A percentile compares a stretch with the other conserved stretches of the same genome.
These are phyloP conservation scores for Solanum sejunctum DNA, from an alignment of 257 asterid genomes.

Conservation along the genomic window DNA sequence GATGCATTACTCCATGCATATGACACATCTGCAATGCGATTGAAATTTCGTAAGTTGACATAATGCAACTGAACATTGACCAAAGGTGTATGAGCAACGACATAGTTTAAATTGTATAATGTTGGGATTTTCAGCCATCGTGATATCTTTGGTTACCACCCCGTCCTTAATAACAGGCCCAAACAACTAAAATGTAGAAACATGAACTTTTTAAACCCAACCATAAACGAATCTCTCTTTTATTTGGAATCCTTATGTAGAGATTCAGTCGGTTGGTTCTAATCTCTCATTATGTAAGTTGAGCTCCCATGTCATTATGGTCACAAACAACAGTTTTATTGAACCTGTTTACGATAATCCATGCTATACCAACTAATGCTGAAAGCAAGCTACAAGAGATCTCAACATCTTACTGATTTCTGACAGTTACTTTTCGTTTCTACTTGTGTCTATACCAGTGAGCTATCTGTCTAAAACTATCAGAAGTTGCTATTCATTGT, in stretches of 20 bases:
- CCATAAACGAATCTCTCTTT: neutral
- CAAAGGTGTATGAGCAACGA: neutral
- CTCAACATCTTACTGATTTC: neutral
- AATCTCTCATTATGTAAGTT: neutral
- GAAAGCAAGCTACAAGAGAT: neutral
- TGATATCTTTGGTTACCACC: neutral
- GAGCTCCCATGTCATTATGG: neutral
- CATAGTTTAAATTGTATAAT: neutral
- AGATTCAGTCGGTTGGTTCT: neutral
- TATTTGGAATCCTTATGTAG: neutral
- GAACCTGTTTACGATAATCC: neutral
- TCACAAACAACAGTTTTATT: neutral
- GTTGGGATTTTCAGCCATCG: neutral
- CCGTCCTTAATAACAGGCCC: neutral
- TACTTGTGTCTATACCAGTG: neutral
- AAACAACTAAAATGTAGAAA: neutral
- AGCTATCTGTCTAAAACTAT: neutral
- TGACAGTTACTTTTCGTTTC: neutral
- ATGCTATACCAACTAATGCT: neutral
- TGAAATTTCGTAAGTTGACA: neutral
- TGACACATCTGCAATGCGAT: slow-evolving; percentile 43
- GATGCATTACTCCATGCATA: slow-evolving; percentile 68
- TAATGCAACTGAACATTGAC: neutral
- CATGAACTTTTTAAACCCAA: neutral
- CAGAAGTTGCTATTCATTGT: neutral